Base-by-base conservation (phyloP, 345 rosid species). In the Citrus reticulata region DNA sequence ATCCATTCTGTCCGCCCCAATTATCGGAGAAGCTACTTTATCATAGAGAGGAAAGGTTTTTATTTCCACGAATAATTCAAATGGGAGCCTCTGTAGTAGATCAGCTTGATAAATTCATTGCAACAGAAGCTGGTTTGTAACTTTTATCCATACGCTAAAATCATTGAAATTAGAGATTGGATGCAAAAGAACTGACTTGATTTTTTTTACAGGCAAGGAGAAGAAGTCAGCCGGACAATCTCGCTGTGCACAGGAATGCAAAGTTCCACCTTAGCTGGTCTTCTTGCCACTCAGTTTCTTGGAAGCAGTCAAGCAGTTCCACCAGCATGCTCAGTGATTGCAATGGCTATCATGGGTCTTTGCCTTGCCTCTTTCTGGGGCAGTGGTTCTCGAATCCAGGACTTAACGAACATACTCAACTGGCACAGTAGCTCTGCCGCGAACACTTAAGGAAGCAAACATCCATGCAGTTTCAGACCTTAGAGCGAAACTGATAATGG, bases 181-280 rank as follows among this genome's bases (percentile, higher is more conserved):
- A 40, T 29, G 66, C 67, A 25, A 34, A 35, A 22, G 11, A 5
- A 39, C 49, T 62, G 54, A 60, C 25, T 32, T 16, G 6, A 11
- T 30, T 57, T 25, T 25, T 62, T 39, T 20, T 40, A 6, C 34
- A 95, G 99, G 89, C 98, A 88, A 87, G 95, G 84, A 46, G 98
- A 93, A 83, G 97, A 95, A 86, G 96, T 89, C 1, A 85, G 93
- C 91, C 78, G 94, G 82, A 95, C 97, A 4, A 87, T 95, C 79
- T 95, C 99, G 1, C 84, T 95, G 63, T 93, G 99, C 85, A 92
- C 98, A 2, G 99, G 97, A 81, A 93, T 93, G 99, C 98, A 95
- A 75, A 95, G 98, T 86, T 93, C 99, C 3, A 95, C 98, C 19
- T 77, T 95, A 37, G 99, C 99, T 1, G 98, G 97, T 11, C 98